Conservation (phyloP, 2,329 filamentous ascomycete species). For the Drechmeria coniospora region DNA sequence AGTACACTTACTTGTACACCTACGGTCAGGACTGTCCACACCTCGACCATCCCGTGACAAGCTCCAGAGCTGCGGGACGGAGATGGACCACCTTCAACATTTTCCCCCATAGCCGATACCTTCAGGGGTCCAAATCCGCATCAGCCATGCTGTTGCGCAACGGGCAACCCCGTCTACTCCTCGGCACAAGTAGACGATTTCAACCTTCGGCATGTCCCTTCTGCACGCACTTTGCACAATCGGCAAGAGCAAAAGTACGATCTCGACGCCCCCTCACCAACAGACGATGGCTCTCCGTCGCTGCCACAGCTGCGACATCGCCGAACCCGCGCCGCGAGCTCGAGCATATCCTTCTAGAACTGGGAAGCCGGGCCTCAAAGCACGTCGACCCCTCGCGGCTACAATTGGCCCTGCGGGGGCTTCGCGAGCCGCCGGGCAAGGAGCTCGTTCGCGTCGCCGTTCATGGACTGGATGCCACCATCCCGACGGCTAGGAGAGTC, state of each 20-base stretch:
- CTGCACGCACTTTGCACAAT: slow-evolving; percentile 12
- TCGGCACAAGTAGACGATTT: slow-evolving; percentile 5
- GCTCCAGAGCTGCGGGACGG: too few species aligned
- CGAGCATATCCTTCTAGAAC: slow-evolving; percentile 38
- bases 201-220: slow-evolving; percentile 14
- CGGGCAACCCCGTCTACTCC: slow-evolving; percentile 13
- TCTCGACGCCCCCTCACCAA: slow-evolving; percentile 9
- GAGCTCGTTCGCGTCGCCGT: slow-evolving; percentile 46
- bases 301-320: slow-evolving; percentile 7
- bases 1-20: too few species aligned
- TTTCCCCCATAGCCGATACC: background rate
- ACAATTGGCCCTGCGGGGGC: slow-evolving; percentile 53
- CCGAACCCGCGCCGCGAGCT: slow-evolving; percentile 34
- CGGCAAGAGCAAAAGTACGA: slow-evolving; percentile 2
- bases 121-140: slow-evolving; percentile 10
- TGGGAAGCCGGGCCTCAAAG: slow-evolving; percentile 45
- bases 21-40: too few species aligned
- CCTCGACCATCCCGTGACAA: too few species aligned
- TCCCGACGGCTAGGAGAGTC: slow-evolving; percentile 43
- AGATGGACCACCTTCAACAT: background rate
- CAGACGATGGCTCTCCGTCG: slow-evolving; percentile 14
- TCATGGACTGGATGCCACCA: slow-evolving; percentile 29
- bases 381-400: slow-evolving; percentile 54
- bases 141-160: slow-evolving; percentile 13
- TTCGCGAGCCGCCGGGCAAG: slow-evolving; percentile 38